Evolutionary conservation across 78 protist genomes (phyloP).

Genomic region (Dictyostelium firmibasis): DNA sequence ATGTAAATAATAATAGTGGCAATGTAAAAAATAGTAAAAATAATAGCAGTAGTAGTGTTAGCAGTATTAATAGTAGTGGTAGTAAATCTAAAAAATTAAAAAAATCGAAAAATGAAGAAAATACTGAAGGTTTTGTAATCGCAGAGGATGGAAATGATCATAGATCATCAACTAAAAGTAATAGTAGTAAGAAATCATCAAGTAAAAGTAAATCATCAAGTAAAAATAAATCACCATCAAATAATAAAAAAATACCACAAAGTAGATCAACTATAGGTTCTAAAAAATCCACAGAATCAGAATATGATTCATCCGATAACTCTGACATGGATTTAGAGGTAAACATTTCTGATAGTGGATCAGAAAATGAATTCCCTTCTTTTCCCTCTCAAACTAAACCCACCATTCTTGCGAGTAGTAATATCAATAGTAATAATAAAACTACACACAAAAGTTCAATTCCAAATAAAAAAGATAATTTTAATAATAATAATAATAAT

Average conservation of each 20-base stretch:
- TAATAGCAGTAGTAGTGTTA: not conserved
- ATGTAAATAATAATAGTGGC: not conserved
- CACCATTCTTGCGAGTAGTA: too few species aligned
- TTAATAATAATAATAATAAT: not conserved
- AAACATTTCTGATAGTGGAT: constrained; percentile 31
- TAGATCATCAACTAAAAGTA: not conserved
- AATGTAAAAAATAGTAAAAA: not conserved
- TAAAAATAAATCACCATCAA: not conserved
- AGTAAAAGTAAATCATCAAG: not conserved
- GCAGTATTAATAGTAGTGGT: not conserved
- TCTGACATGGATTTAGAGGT: constrained; percentile 68
- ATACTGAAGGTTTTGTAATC: constrained; percentile 2
- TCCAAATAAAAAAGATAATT: not conserved
- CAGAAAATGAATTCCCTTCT: not conserved
- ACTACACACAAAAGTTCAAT: too few species aligned
- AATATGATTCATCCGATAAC: not conserved
- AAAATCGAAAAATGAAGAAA: not conserved
- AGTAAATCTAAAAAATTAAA: not conserved
- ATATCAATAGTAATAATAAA: not conserved
- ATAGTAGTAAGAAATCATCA: not conserved
- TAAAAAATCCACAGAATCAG: not conserved
- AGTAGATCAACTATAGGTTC: not conserved
- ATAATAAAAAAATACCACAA: not conserved
- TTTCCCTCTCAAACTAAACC: not conserved
- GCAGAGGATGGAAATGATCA: not conserved